phyloP scores from a whole-genome alignment of 768 basidiomycete genomes.

The Calocybe indica region DNA sequence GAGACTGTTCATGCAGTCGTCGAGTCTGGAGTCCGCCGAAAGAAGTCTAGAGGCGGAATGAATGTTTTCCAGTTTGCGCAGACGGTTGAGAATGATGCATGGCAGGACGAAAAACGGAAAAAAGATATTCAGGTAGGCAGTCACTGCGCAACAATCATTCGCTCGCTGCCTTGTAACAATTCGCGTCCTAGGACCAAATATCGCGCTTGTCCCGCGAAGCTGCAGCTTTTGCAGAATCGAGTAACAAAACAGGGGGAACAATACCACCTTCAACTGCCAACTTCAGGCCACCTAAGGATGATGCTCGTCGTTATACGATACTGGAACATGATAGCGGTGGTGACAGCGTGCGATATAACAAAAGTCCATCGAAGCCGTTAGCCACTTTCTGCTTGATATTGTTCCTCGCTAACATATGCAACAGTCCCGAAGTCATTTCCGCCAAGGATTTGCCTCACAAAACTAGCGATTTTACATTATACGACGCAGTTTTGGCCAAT shows the following conservation, averaged over 20 bases:
- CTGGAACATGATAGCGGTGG: slow-evolving; percentile 24
- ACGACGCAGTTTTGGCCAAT: slow-evolving; percentile 55
- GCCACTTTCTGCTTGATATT: slow-evolving; percentile 33
- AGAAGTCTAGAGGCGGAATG: slow-evolving; percentile 50
- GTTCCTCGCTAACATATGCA: background rate
- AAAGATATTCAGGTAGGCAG: slow-evolving; percentile 56
- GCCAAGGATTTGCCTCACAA: slow-evolving; percentile 39
- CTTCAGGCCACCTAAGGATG: slow-evolving; percentile 21
- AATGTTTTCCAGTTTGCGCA: slow-evolving; percentile 79
- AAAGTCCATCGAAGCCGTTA: slow-evolving; percentile 18
- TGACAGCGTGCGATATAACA: slow-evolving; percentile 10
- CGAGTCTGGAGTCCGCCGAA: slow-evolving; percentile 53
- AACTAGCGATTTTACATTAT: slow-evolving; percentile 53
- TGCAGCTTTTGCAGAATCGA: slow-evolving; percentile 13
- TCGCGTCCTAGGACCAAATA: slow-evolving; percentile 44
- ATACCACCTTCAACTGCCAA: too few species aligned
- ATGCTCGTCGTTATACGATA: slow-evolving; percentile 47
- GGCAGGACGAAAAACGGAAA: slow-evolving; percentile 54
- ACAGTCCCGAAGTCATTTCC: slow-evolving; percentile 53
- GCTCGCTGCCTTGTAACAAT: slow-evolving; percentile 1
- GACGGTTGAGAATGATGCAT: slow-evolving; percentile 65
- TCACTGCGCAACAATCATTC: background rate
- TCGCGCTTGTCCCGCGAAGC: slow-evolving; percentile 43
- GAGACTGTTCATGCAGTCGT: slow-evolving; percentile 23
- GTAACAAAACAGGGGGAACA: too few species aligned